phyloP scores from a whole-genome alignment of 1,284 basidiomycete species.

The Rhodotorula sp. region DNA sequence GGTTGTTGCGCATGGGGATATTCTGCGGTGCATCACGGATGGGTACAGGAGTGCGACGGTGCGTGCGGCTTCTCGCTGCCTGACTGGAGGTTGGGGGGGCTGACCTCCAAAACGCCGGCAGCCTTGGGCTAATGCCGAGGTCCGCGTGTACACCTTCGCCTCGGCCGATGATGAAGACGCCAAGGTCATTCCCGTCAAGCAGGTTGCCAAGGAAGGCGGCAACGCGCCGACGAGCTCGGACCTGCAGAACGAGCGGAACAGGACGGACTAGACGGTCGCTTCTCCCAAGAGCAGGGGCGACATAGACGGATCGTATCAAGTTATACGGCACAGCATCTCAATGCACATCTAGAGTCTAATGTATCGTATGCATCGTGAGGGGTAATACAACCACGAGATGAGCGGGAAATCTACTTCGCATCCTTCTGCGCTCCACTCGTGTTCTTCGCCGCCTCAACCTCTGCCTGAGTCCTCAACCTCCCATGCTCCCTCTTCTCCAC shows the following conservation, averaged over 20 bases:
- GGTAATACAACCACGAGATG: too few species aligned
- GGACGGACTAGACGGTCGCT: background rate
- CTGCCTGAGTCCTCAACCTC: slow-evolving; percentile 47
- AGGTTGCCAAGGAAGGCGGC: slow-evolving; percentile 27
- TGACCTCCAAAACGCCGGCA: slow-evolving; percentile 7
- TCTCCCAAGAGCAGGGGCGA: too few species aligned
- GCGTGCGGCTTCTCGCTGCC: slow-evolving; percentile 18
- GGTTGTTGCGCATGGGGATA: slow-evolving; percentile 51
- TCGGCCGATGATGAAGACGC: slow-evolving; percentile 45
- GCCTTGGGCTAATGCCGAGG: slow-evolving; percentile 50
- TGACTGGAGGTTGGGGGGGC: too few species aligned
- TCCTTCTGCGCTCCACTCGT: slow-evolving; percentile 10
- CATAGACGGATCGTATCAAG: too few species aligned
- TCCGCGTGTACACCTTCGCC: slow-evolving; percentile 46
- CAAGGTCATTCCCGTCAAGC: slow-evolving; percentile 39
- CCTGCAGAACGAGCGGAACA: background rate
- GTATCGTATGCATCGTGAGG: too few species aligned
- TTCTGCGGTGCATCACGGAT: slow-evolving; percentile 48
- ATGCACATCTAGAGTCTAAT: too few species aligned
- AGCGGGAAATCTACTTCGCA: too few species aligned
- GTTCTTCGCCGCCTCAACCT: slow-evolving; percentile 45
- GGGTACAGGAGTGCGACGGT: slow-evolving; percentile 44
- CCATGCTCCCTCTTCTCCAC: slow-evolving; percentile 47
- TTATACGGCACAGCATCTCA: too few species aligned
- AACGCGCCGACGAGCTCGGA: slow-evolving; percentile 30